A percentile compares a stretch with the other conserved stretches of the same genome.
Conservation (phyloP, 352 stramenopile species). For the Pythium dissotocum region DNA sequence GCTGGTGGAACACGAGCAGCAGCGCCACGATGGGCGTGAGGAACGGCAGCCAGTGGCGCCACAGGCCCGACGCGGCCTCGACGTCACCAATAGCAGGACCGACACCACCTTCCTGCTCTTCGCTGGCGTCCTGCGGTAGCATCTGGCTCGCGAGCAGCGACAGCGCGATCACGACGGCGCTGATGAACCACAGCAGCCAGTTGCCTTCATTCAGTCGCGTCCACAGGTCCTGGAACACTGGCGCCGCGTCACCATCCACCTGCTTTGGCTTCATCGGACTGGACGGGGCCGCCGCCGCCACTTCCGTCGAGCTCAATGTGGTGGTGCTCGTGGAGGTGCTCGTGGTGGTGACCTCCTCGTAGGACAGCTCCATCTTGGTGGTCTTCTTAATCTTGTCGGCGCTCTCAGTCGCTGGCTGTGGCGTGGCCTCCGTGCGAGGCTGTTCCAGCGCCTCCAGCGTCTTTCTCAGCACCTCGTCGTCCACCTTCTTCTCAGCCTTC, state of each 20-base stretch:
- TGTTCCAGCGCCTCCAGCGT: slow-evolving; percentile 42
- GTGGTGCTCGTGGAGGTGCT: slow-evolving; percentile 7
- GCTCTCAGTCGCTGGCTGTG: neutral
- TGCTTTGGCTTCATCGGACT: slow-evolving; percentile 15
- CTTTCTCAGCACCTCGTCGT: slow-evolving; percentile 56
- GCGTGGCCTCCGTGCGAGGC: slow-evolving; percentile 18
- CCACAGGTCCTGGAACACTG: slow-evolving; percentile 37
- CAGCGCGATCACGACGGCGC: slow-evolving; percentile 63
- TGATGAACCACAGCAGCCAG: slow-evolving; percentile 67
- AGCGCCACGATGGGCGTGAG: slow-evolving; percentile 64
- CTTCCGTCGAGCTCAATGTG: neutral
- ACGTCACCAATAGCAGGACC: neutral
- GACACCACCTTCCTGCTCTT: slow-evolving; percentile 22
- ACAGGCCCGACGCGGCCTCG: slow-evolving; percentile 25
- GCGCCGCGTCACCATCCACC: neutral
- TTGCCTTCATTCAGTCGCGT: slow-evolving; percentile 55
- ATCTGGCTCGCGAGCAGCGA: slow-evolving; percentile 67
- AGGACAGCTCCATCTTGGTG: slow-evolving; percentile 45
- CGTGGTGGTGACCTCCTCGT: slow-evolving; percentile 33
- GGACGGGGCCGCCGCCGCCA: slow-evolving; percentile 2
- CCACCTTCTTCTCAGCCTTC: slow-evolving; percentile 26
- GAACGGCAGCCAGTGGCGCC: slow-evolving; percentile 67
- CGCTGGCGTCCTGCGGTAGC: slow-evolving; percentile 33
- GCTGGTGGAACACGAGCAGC: slow-evolving; percentile 76
- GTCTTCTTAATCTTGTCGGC: slow-evolving; percentile 12